Base-by-base conservation (phyloP, 2,329 filamentous ascomycete species). In the Hypoxylon sp. region DNA sequence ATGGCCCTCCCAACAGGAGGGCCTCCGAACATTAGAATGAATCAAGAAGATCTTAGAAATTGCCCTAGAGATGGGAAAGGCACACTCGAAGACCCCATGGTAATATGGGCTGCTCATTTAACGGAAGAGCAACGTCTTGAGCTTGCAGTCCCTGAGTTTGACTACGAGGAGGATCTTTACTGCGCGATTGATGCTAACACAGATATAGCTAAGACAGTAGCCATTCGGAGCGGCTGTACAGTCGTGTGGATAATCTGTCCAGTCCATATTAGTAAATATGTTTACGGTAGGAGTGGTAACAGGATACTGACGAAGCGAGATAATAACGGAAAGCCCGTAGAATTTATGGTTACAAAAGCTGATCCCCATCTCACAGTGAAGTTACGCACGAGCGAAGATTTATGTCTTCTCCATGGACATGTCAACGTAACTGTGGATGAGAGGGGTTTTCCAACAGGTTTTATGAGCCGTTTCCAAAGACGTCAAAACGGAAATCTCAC, bases 181-280 rank as follows among this genome's bases (percentile, higher is more conserved):
- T 49, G 59, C 17, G 66, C 66, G 11, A 56, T 69, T 14, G 62
- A 69, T 48, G 49, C 62, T 40, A 69, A 69, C 17, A 8, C 63
- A 46, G 66, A 69, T 14, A 66, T 69, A 44, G 66, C 66, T 2
- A 69, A 69, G 59, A 64, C 66, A 27, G 63, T 37, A 42, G 66
- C 66, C 44, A 35, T 66, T 5, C 53, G 58, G 17, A 20, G 20
- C 5, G 55, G 63, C 4, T 66, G 62, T 27, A 69, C 66, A 7
- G 59, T 69, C 10, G 63, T 54, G 4, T 69, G 66, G 66, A 66
- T 69, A 35, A 49, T 69, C 4, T 69, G 66, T 7, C 66, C 66
- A 1, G 59, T 69, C 22, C 66, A 66, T 40, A 17, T 5, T 8
- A 69, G 40, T 11, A 66, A 69, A 53, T 66, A 66, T 5, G 58